Evolutionary conservation across 1,284 basidiomycete genomes (phyloP).

Genomic region (Leccinum brunneo-olivaceum): DNA sequence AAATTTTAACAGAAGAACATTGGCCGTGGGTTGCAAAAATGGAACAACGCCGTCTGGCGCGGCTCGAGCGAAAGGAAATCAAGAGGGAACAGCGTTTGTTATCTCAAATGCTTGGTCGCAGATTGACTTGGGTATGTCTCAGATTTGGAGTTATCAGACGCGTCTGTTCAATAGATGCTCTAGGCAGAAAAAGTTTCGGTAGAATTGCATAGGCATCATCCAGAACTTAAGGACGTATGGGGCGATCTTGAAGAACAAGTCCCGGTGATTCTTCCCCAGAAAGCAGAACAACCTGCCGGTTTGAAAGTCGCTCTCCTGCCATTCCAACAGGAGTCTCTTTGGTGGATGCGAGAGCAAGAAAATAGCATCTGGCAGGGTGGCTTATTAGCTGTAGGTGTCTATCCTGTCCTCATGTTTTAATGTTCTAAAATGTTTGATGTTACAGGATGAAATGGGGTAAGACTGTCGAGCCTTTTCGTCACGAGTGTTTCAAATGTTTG

Average conservation of each 20-base stretch:
- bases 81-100: slow-evolving; percentile 48
- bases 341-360: slow-evolving; percentile 97
- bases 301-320: slow-evolving; percentile 71
- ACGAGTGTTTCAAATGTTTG: slow-evolving; percentile 5
- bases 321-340: slow-evolving; percentile 88
- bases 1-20: slow-evolving; percentile 26
- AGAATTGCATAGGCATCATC: slow-evolving; percentile 58
- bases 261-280: slow-evolving; percentile 58
- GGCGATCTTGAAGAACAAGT: slow-evolving; percentile 71
- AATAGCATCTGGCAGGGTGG: slow-evolving; percentile 84
- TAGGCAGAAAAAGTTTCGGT: slow-evolving; percentile 75
- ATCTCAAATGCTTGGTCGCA: slow-evolving; percentile 54
- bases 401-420: not conserved
- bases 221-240: slow-evolving; percentile 84
- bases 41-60: slow-evolving; percentile 8
- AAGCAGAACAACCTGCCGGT: slow-evolving; percentile 73
- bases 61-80: slow-evolving; percentile 27
- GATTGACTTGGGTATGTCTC: slow-evolving; percentile 54
- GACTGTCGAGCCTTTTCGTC: slow-evolving; percentile 13
- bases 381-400: slow-evolving; percentile 74
- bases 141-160: slow-evolving; percentile 1
- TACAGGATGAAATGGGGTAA: slow-evolving; percentile 86
- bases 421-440: slow-evolving; percentile 3
- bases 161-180: slow-evolving; percentile 1
- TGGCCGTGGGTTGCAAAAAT: slow-evolving; percentile 7